These are phyloP conservation scores for Fonsecaea monophora DNA, from an alignment of 2,329 filamentous ascomycete species.

Conservation along the genomic window DNA sequence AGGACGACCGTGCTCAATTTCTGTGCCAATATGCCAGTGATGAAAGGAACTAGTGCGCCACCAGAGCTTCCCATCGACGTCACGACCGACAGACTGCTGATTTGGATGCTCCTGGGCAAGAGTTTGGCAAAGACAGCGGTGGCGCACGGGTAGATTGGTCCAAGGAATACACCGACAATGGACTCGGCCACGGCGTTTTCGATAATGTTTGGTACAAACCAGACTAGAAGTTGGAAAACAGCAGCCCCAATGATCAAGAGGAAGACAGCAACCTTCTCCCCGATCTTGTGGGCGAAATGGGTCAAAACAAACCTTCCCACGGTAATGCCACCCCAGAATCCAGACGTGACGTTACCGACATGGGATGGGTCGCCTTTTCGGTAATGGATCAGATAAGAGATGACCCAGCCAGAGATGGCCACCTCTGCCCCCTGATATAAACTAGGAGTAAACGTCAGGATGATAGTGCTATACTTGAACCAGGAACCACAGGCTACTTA, in stretches of 20 bases:
- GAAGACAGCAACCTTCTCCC: constrained; percentile 74
- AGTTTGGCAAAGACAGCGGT: constrained; percentile 44
- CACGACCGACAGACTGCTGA: constrained; percentile 49
- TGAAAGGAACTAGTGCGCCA: constrained; percentile 54
- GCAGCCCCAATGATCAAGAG: constrained; percentile 66
- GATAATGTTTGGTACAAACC: constrained; percentile 46
- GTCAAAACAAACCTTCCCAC: constrained; percentile 75
- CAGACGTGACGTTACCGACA: constrained; percentile 76
- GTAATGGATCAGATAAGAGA: constrained; percentile 78
- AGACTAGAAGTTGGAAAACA: constrained; percentile 45
- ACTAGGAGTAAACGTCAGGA: constrained; percentile 29
- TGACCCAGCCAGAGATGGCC: constrained; percentile 83
- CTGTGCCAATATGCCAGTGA: constrained; percentile 58
- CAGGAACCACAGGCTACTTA: constrained; percentile 11
- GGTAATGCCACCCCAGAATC: constrained; percentile 75
- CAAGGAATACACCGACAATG: constrained; percentile 75
- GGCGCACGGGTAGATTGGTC: constrained; percentile 77
- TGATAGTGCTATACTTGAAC: background rate
- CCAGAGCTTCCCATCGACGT: constrained; percentile 52
- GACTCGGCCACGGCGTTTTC: constrained; percentile 65
- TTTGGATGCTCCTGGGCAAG: constrained; percentile 49
- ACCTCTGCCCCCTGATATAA: constrained; percentile 86
- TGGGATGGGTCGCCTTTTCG: constrained; percentile 71
- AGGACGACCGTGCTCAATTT: constrained; percentile 56
- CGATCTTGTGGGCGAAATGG: constrained; percentile 69